phyloP scores from a whole-genome alignment of 805 yeast genomes.

The Metschnikowia rubicola region DNA sequence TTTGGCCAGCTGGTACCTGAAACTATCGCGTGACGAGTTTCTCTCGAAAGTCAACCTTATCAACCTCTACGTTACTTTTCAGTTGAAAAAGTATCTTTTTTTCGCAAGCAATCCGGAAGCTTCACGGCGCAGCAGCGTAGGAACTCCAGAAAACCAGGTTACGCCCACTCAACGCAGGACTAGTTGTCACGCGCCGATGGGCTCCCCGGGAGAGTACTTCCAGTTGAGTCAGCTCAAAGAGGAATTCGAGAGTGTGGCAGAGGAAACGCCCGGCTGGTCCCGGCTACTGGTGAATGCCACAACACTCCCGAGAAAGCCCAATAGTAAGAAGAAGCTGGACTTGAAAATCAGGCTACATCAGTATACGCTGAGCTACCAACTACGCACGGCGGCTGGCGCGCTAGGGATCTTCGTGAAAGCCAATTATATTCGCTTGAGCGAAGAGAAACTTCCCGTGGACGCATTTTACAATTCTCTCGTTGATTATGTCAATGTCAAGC shows the following conservation, averaged over 20 bases:
- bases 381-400: slow-evolving; percentile 61
- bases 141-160: not conserved
- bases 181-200: slow-evolving; percentile 1
- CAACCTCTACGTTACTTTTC: slow-evolving; percentile 77
- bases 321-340: slow-evolving; percentile 12
- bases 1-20: slow-evolving; percentile 56
- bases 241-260: slow-evolving; percentile 9
- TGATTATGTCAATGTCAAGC: slow-evolving; percentile 70
- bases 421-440: slow-evolving; percentile 34
- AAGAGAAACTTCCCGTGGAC: slow-evolving; percentile 28
- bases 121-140: slow-evolving; percentile 10
- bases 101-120: slow-evolving; percentile 26
- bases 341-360: slow-evolving; percentile 48
- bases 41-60: slow-evolving; percentile 57
- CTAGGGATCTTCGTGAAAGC: slow-evolving; percentile 55
- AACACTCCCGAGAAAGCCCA: slow-evolving; percentile 4
- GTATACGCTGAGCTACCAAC: slow-evolving; percentile 82
- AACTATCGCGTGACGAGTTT: slow-evolving; percentile 42
- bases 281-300: slow-evolving; percentile 4
- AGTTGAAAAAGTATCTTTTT: slow-evolving; percentile 54
- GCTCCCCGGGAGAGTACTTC: slow-evolving; percentile 9
- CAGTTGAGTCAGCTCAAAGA: slow-evolving; percentile 16
- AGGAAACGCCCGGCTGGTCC: slow-evolving; percentile 11
- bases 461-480: slow-evolving; percentile 75
- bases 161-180: not conserved